These are phyloP conservation scores for Suillus ampliporus DNA, from an alignment of 768 basidiomycete genomes.

Conservation along the genomic window DNA sequence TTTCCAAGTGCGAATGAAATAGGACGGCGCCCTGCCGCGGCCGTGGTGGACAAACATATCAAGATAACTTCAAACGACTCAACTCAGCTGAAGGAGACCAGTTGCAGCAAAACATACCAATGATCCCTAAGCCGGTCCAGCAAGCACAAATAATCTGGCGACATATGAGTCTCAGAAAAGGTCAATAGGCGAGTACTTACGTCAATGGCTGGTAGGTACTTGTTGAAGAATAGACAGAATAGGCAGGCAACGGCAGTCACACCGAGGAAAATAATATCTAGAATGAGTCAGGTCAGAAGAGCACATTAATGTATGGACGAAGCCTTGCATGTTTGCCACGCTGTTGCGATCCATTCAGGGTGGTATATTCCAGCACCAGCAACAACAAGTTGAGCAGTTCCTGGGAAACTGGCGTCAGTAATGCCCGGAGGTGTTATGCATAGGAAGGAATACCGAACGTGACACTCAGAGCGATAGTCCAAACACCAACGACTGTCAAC, in stretches of 20 bases:
- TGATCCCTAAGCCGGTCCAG: constrained; percentile 67
- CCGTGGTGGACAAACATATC: constrained; percentile 62
- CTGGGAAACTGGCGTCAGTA: constrained; percentile 33
- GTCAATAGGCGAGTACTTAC: constrained; percentile 32
- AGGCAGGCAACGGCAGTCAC: constrained; percentile 54
- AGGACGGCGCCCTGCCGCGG: constrained; percentile 57
- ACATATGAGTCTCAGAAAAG: constrained; percentile 9
- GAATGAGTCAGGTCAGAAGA: constrained; percentile 10
- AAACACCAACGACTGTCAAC: constrained; percentile 71
- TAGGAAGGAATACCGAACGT: constrained; percentile 51
- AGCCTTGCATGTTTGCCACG: constrained; percentile 64
- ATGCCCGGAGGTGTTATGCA: background rate
- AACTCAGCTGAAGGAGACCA: constrained; percentile 6
- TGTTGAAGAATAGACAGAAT: constrained; percentile 63
- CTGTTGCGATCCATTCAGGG: constrained; percentile 59
- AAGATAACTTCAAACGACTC: constrained; percentile 51
- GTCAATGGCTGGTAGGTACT: constrained; percentile 53
- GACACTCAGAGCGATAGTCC: constrained; percentile 69
- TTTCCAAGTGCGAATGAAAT: constrained; percentile 60
- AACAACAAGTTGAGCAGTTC: constrained; percentile 64
- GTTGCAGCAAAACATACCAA: constrained; percentile 40
- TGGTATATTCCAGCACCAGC: constrained; percentile 64
- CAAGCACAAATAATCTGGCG: constrained; percentile 58
- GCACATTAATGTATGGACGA: background rate
- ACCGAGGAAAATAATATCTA: constrained; percentile 62